Percentiles rank a stretch among this genome's conserved stretches.
phyloP scores from a whole-genome alignment of 2,329 filamentous ascomycete genomes.

The Alternaria ethzedia region DNA sequence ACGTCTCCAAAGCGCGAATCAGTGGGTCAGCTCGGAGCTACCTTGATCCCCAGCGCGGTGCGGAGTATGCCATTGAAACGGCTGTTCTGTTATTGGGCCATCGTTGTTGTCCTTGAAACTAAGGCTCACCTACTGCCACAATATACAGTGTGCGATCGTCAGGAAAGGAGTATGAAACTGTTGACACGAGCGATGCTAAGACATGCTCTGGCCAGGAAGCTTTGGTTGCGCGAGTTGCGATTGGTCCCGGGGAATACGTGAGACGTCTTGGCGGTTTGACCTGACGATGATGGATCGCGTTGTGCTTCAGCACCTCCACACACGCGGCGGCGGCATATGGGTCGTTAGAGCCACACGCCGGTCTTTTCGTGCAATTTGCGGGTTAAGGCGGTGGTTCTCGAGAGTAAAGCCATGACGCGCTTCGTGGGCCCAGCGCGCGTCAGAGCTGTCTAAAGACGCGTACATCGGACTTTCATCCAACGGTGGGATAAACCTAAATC shows the following conservation, averaged over 20 bases:
- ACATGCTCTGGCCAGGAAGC: not conserved
- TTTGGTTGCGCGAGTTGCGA: slow-evolving; percentile 12
- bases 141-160: slow-evolving; percentile 13
- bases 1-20: slow-evolving; percentile 30
- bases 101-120: slow-evolving; percentile 32
- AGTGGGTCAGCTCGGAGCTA: slow-evolving; percentile 21
- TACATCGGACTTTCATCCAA: not conserved
- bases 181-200: slow-evolving; percentile 3
- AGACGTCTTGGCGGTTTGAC: slow-evolving; percentile 39
- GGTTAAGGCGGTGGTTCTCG: not conserved
- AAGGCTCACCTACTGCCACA: slow-evolving; percentile 26
- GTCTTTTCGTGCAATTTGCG: not conserved
- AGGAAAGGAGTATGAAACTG: slow-evolving; percentile 2
- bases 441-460: not conserved
- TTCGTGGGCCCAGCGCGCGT: not conserved
- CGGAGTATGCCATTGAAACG: slow-evolving; percentile 21
- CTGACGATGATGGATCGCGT: slow-evolving; percentile 28
- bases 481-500: not conserved
- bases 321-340: not conserved
- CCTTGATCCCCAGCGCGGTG: slow-evolving; percentile 8
- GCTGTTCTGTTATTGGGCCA: slow-evolving; percentile 15
- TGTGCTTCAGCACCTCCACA: slow-evolving; percentile 27
- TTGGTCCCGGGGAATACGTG: slow-evolving; percentile 24
- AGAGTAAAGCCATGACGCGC: not conserved
- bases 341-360: not conserved